Base-by-base conservation (phyloP, 305 asterid species). In the Fraxinus sp. region DNA sequence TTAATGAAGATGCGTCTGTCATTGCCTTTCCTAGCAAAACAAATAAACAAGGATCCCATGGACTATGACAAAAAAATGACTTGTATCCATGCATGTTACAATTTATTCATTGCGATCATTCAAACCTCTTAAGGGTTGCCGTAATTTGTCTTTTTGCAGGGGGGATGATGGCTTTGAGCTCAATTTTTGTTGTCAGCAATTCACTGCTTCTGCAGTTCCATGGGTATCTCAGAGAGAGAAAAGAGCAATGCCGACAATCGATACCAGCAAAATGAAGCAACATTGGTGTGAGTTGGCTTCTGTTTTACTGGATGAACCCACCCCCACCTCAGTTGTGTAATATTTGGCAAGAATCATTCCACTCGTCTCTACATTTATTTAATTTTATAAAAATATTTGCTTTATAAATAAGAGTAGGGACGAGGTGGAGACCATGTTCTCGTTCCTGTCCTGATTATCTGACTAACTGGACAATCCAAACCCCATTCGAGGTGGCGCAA, bases 111-210 rank as follows among this genome's bases (percentile, higher is more conserved):
- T 28, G 70, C 16, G 28, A 22, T 32, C 52, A 5, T 44, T 46
- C 62, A 26, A 10, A 75, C 32, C 44, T 52, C 24, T 77, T 77
- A 68, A 36, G 46, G 59, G 59, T 80, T 20, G 22, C 30, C n/a
- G 37, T 16, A 52, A 28, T 16, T 33, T 82, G 74, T 82, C 82
- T 37, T 79, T 83, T 79, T 81, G 77, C 91, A 94, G 99, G 98
- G 70, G 97, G 99, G 5, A 88, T 96, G 89, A 96, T 94, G 98
- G 99, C 99, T 20, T 70, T 96, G 86, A 96, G 99, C 92, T 96
- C 98, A 5, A 94, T 93, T 72, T 87, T 96, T 76, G 98, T 96
- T 0, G 97, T 96, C 81, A 89, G 91, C 80, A 96, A 96, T 87
- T 93, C 98, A 22, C 86, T 96, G 82, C 95, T 93, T 80, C 92